These are phyloP conservation scores for Brassica incana DNA, from an alignment of 345 rosid genomes.

Conservation along the genomic window DNA sequence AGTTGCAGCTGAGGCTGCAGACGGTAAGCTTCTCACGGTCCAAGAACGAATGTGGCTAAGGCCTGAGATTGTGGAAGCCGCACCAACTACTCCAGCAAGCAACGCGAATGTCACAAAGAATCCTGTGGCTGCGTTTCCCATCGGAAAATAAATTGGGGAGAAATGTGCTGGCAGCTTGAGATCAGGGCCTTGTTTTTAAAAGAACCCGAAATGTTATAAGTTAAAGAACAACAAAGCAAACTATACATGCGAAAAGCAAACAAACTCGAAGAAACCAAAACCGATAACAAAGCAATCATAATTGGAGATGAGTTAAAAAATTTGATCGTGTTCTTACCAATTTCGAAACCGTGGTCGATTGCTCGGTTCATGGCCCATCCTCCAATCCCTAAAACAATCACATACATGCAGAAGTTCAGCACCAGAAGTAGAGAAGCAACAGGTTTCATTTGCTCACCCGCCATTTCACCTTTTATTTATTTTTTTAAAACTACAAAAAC, in stretches of 20 bases:
- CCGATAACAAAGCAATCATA: not conserved
- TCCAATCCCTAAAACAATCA: constrained; percentile 66
- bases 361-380: constrained; percentile 93
- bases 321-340: constrained; percentile 49
- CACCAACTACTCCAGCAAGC: constrained; percentile 88
- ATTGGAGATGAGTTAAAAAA: not conserved
- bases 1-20: constrained; percentile 72
- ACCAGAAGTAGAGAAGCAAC: constrained; percentile 63
- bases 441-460: constrained; percentile 50
- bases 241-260: constrained; percentile 2
- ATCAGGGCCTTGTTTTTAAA: constrained; percentile 52
- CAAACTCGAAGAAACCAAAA: not conserved
- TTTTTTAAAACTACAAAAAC: not conserved
- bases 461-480: constrained; percentile 44
- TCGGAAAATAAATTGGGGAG: constrained; percentile 87
- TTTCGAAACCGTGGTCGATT: constrained; percentile 74
- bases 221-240: not conserved
- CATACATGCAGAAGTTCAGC: constrained; percentile 85
- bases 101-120: constrained; percentile 80
- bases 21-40: constrained; percentile 60
- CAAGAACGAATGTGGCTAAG: constrained; percentile 68
- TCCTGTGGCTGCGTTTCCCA: constrained; percentile 98
- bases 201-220: not conserved
- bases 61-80: constrained; percentile 73
- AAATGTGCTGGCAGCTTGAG: constrained; percentile 85